Base-by-base conservation (phyloP, 768 basidiomycete genomes). In the Trametes meyenii region DNA sequence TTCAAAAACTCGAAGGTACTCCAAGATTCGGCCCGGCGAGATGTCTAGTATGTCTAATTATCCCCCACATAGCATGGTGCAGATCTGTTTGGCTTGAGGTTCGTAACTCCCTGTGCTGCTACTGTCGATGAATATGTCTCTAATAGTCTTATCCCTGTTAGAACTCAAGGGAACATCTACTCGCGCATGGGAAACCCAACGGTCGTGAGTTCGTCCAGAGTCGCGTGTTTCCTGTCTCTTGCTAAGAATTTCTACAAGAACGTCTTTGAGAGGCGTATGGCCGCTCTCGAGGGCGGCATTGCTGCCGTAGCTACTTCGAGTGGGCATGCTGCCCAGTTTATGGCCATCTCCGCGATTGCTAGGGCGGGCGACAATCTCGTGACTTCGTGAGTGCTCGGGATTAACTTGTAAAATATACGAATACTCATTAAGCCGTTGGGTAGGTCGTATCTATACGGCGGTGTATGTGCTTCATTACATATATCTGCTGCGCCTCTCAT, bases 191-290 rank as follows among this genome's bases (percentile, higher is more conserved):
- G 83, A 12, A 90, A 89, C 70, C 87, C 87, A 5, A 87, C 86
- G 0, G 80, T 85, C 29, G 85, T 85, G 69, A 40, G 83, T 39
- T 23, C n/a, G n/a, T 16, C 5, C 33, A 21, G 4, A 24, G 14
- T n/a, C 12, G 23, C 50, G 26, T 39, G 4, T 24, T 45, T 5
- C 16, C 26, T 36, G 1, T 21, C 11, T 10, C 26, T n/a, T 33
- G 23, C 11, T 29, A 0, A 26, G 4, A 4, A 19, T 35, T 26
- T 35, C 50, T 12, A 14, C 13, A 63, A 89, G 88, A 86, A 85
- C 58, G 87, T 92, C 1, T 91, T 94, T 65, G 92, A 93, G 73
- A 80, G 87, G 55, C 85, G 92, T 11, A 86, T 92, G 42, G 86
- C 89, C 2, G 88, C 88, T 0, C 79, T 94, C 16, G 92, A 94